Conservation (phyloP, 805 yeast genomes). For the Candida parachauliodes region DNA sequence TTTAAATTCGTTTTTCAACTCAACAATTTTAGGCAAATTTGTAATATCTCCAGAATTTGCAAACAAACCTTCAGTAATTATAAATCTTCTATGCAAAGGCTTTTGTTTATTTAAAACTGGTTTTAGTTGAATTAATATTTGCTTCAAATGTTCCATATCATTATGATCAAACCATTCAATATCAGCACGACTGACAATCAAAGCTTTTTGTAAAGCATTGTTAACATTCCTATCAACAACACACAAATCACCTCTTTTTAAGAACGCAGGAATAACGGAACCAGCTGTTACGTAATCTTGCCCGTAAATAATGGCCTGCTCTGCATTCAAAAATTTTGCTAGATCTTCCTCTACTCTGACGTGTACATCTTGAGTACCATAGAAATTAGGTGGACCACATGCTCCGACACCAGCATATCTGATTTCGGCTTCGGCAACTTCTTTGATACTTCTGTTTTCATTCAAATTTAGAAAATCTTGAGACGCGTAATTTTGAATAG, state of each 20-base stretch:
- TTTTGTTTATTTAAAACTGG: conserved; percentile 59
- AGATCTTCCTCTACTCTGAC: conserved; percentile 71
- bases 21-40: conserved; percentile 62
- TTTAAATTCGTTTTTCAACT: conserved; percentile 76
- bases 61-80: conserved; percentile 87
- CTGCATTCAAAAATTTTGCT: conserved; percentile 72
- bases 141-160: conserved; percentile 78
- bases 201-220: conserved; percentile 82
- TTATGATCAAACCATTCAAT: conserved; percentile 84
- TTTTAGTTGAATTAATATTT: conserved; percentile 56
- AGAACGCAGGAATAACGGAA: conserved; percentile 87
- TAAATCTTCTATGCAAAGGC: conserved; percentile 85
- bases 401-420: conserved; percentile 88
- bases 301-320: conserved; percentile 79
- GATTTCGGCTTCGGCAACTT: conserved; percentile 56
- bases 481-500: conserved; percentile 64
- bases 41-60: conserved; percentile 79
- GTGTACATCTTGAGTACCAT: conserved; percentile 93
- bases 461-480: conserved; percentile 69
- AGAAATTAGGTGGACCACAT: conserved; percentile 97
- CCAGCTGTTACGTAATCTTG: conserved; percentile 88
- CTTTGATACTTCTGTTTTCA: conserved; percentile 41
- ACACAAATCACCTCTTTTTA: conserved; percentile 91
- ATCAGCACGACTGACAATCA: conserved; percentile 80
- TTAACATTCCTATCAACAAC: conserved; percentile 80